Base-by-base conservation (phyloP, 768 basidiomycete species). In the Strobilomyces echinocephalus region DNA sequence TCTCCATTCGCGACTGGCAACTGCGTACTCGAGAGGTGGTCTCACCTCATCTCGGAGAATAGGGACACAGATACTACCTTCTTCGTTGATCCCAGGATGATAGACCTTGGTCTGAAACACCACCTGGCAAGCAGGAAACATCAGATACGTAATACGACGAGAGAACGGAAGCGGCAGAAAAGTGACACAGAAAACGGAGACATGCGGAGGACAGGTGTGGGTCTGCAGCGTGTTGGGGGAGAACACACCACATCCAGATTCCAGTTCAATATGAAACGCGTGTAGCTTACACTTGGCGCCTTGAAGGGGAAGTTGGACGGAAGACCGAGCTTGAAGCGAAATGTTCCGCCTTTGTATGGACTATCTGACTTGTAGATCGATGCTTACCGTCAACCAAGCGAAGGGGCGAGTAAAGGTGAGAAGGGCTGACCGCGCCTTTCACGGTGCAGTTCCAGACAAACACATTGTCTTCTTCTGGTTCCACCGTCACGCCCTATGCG, bases 51-150 rank as follows among this genome's bases (percentile, higher is more conserved):
- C 91, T 61, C 87, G 81, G 48, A 93, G 77, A 44, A 93, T 79
- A 33, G 90, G 86, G 31, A 93, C 82, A 65, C 91, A 93, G 53
- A 93, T 92, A 21, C 80, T 76, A 33, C 91, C 91, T 65, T 93
- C 89, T 52, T 92, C 91, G 58, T 93, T 91, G 67, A 93, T 88
- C 35, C 91, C 91, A 26, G 91, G 91, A 69, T 93, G 91, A 66
- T 93, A 93, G 43, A 93, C 86, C 78, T 84, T 91, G 51, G 91
- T 93, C 38, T 75, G 82, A 69, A 93, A 92, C 35, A 80, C 82
- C 39, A 93, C 88, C 90, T 92, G 55, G 45, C 49, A 52, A 44
- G 42, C 45, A 35, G 26, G 40, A 46, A 46, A 42, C 20, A 36
- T 63, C 20, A 50, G 55, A 31, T 56, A 66, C 60, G 66, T 63